Base-by-base conservation (phyloP, 352 stramenopile species). In the Globisporangium iwayamae region DNA sequence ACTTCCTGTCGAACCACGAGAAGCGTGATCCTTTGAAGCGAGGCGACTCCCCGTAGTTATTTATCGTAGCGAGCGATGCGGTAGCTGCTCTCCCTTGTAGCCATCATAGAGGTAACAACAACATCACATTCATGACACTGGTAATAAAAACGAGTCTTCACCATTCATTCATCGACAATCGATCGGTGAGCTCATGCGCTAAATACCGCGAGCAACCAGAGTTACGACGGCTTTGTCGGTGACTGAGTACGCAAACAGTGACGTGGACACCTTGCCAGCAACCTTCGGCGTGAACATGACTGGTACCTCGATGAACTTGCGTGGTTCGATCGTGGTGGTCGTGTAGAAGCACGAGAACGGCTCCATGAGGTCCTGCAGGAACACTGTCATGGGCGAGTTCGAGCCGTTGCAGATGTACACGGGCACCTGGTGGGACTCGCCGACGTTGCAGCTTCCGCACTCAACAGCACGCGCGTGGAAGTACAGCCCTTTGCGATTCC, bases 381-480 rank as follows among this genome's bases (percentile, higher is more conserved):
- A 92, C 18, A 96, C 87, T 3, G 87, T 93, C 78, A 93, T 91
- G 16, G 85, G 81, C 43, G 70, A 52, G 39, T 83, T 89, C 22
- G 85, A 91, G 41, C 87, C 85, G 65, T 96, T 96, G 78, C 87
- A 96, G 30, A 96, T 81, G 63, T 91, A 93, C 34, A 96, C 85
- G 16, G 85, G 81, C 36, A 93, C 85, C 71, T 90, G 75, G 30
- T 93, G 85, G 8, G 75, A 90, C 63, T 91, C 80, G 28, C 82
- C 83, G 43, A 94, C 75, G 30, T 76, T 71, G 63, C 81, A 91
- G 46, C 73, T 84, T 39, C 87, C 87, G 61, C 83, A 96, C 36
- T 96, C 87, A 36, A 96, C 85, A n/a, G 81, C 83, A 61, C 81
- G 79, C 5, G 87, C 83, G 39, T 94, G 85, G 58, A 96, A 96